Percentiles rank a stretch among this genome's conserved stretches.
Conservation (phyloP, 192 early-diverging fungal species). For the Phlyctochytrium arcticum region DNA sequence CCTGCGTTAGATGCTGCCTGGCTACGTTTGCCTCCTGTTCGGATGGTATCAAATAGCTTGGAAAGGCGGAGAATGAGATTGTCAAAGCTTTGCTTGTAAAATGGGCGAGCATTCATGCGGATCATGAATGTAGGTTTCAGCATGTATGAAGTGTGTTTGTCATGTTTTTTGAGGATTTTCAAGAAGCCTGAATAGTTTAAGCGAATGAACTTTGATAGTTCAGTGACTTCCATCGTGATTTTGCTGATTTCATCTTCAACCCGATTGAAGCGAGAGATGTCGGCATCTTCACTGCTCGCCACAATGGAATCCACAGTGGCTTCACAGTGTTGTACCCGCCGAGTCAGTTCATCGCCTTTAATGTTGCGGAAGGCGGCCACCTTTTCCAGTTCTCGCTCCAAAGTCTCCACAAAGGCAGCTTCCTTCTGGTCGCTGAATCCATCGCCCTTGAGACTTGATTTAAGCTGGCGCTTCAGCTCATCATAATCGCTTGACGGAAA, state of each 20-base stretch:
- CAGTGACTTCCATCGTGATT: conserved; percentile 42
- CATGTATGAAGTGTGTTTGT: conserved; percentile 85
- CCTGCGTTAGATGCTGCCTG: conserved; percentile 21
- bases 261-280: conserved; percentile 25
- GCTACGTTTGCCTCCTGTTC: conserved; percentile 37
- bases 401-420: conserved; percentile 73
- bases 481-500: conserved; percentile 57
- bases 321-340: conserved; percentile 46
- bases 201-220: conserved; percentile 49
- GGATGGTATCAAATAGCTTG: conserved; percentile 42
- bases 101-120: conserved; percentile 55
- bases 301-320: conserved; percentile 36
- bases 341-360: conserved; percentile 49
- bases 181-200: conserved; percentile 50
- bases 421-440: conserved; percentile 81
- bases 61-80: conserved; percentile 74
- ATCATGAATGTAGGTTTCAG: conserved; percentile 71
- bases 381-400: conserved; percentile 92
- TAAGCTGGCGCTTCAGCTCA: conserved; percentile 81
- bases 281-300: neutral
- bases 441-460: conserved; percentile 51
- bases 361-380: conserved; percentile 50
- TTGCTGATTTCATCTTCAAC: conserved; percentile 37
- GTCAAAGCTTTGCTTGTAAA: conserved; percentile 83
- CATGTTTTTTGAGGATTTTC: conserved; percentile 97